A percentile compares a stretch with the other conserved stretches of the same genome.
phyloP scores from a whole-genome alignment of 108 stramenopile genomes.

The Cylindrotheca fusiformis region DNA sequence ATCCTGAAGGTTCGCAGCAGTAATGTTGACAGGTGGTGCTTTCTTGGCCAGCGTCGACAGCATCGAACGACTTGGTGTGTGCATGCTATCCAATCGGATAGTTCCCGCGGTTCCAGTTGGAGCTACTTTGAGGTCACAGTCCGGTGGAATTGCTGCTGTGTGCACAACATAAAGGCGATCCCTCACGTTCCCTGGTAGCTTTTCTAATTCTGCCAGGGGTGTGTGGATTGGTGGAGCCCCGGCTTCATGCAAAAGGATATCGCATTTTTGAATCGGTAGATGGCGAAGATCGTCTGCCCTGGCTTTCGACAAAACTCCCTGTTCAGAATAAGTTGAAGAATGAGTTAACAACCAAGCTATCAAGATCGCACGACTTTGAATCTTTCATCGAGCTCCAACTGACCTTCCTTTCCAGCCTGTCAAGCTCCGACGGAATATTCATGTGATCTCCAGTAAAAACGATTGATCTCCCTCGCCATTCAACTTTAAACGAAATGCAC shows the following conservation, averaged over 20 bases:
- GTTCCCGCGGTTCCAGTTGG: slow-evolving; percentile 80
- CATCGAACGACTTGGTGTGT: not conserved
- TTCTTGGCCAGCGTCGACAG: not conserved
- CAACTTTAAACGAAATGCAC: slow-evolving; percentile 83
- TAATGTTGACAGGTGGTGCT: not conserved
- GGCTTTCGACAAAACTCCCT: slow-evolving; percentile 65
- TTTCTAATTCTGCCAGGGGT: slow-evolving; percentile 64
- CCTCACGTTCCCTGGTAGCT: slow-evolving; percentile 61
- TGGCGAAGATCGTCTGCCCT: slow-evolving; percentile 71
- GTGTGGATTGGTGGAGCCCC: slow-evolving; percentile 91
- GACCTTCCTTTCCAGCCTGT: slow-evolving; percentile 51
- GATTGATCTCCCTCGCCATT: slow-evolving; percentile 75
- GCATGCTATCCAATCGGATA: slow-evolving; percentile 46
- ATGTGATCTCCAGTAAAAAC: slow-evolving; percentile 88
- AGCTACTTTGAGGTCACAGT: slow-evolving; percentile 55
- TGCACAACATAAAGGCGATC: slow-evolving; percentile 82
- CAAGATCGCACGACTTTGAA: not conserved
- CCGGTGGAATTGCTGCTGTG: slow-evolving; percentile 48
- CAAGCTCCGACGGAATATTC: slow-evolving; percentile 68
- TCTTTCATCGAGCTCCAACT: not conserved
- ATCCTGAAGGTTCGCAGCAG: not conserved
- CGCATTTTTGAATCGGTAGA: slow-evolving; percentile 75
- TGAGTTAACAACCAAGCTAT: not conserved
- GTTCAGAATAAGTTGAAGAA: not conserved
- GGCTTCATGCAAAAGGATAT: slow-evolving; percentile 84